Base-by-base conservation (phyloP, 352 stramenopile genomes). In the Aphanomyces stellatus region DNA sequence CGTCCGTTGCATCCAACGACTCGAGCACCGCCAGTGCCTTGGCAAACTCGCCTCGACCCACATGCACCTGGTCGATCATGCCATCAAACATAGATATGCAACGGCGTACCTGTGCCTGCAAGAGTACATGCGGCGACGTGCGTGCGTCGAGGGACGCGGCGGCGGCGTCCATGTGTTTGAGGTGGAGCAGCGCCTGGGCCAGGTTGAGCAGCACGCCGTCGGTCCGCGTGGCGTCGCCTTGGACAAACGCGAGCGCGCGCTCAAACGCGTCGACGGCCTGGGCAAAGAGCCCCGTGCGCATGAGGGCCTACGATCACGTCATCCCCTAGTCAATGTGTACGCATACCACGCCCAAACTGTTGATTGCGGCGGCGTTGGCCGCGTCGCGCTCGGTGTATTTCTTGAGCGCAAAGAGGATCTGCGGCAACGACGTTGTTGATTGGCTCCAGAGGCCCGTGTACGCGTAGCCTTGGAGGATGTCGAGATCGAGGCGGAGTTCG, bases 321-420 rank as follows among this genome's bases (percentile, higher is more conserved):
- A 49, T 22, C 15, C 17, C 28, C 46, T 22, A 28, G 17, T 13
- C 7, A 2, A n/a, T n/a, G 11, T 41, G 51, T 22, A 8, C 0
- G n/a, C 55, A 31, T 51, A 59, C 56, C 3, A 88, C 72, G n/a
- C 81, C 83, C 19, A 91, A 71, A 2, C 81, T 71, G 35, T 87
- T 85, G 79, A 80, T 91, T 1, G 81, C 83, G 2, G 65, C 65
- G 1, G 79, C 62, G 49, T 88, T 78, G 34, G 73, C 78, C 19
- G 84, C 73, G 64, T 95, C 86, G 10, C 86, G 82, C 55, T 95
- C 86, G 46, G 90, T 37, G 57, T 88, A 91, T 57, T 93, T 95
- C 27, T 79, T 80, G 34, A 90, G 76, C n/a, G 79, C 82, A 61
- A 95, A 95, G 51, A 86, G 69, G 8, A 81, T 48, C 49, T 78